Conservation (phyloP, 2,329 filamentous ascomycete species). For the Aspergillus vadensis region DNA sequence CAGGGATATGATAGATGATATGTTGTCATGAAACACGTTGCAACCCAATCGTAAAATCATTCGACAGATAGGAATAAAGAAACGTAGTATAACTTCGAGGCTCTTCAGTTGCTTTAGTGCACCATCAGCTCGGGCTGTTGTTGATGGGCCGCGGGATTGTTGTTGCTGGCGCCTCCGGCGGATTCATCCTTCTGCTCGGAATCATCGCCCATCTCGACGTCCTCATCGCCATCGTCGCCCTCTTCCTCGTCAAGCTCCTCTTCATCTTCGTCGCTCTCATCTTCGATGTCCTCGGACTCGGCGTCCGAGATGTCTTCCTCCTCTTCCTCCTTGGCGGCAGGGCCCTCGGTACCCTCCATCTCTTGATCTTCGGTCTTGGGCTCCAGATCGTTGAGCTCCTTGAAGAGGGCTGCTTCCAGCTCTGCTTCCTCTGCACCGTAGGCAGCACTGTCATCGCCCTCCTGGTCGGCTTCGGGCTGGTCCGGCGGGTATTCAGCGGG, state of each 20-base stretch:
- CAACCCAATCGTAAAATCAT: slow-evolving; percentile 36
- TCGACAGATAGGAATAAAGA: slow-evolving; percentile 15
- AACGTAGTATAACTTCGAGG: slow-evolving; percentile 3
- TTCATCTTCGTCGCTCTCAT: slow-evolving; percentile 72
- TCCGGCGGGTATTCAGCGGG: slow-evolving; percentile 96
- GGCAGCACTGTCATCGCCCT: slow-evolving; percentile 76
- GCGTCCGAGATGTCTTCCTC: slow-evolving; percentile 74
- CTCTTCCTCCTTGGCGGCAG: slow-evolving; percentile 49
- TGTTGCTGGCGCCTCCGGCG: slow-evolving; percentile 16
- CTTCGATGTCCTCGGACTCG: slow-evolving; percentile 76
- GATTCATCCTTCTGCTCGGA: slow-evolving; percentile 44
- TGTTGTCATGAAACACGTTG: slow-evolving; percentile 23
- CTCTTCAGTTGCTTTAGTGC: slow-evolving; percentile 36
- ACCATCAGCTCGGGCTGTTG: slow-evolving; percentile 51
- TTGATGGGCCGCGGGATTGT: slow-evolving; percentile 37
- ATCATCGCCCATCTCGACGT: slow-evolving; percentile 61
- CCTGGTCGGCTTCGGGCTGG: slow-evolving; percentile 89
- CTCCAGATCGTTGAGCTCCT: slow-evolving; percentile 53
- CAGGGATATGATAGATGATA: slow-evolving; percentile 19
- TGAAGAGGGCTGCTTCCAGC: slow-evolving; percentile 64
- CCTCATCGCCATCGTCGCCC: slow-evolving; percentile 59
- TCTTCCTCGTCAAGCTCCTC: slow-evolving; percentile 68
- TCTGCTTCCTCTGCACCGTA: slow-evolving; percentile 91
- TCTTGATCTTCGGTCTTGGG: slow-evolving; percentile 63
- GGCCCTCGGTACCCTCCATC: slow-evolving; percentile 70